phyloP scores from a whole-genome alignment of 2,329 filamentous ascomycete genomes.

The Massarina eburnea region DNA sequence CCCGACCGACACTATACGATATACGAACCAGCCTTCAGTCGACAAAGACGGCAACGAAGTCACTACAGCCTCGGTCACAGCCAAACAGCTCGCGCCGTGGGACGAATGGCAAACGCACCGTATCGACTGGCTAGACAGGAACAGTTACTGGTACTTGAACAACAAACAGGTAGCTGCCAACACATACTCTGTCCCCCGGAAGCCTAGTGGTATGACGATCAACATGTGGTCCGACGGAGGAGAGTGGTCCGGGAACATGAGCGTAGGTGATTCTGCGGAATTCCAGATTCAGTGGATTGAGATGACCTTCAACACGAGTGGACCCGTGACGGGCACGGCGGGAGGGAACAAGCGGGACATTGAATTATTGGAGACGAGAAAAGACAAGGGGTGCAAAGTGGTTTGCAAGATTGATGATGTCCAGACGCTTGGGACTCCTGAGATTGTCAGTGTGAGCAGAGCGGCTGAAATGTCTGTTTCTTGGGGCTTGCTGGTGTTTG shows the following conservation, averaged over 20 bases:
- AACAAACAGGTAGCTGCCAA: slow-evolving; percentile 55
- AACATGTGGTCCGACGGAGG: slow-evolving; percentile 66
- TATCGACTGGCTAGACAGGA: slow-evolving; percentile 60
- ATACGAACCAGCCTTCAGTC: slow-evolving; percentile 63
- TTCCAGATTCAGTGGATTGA: slow-evolving; percentile 66
- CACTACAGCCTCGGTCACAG: slow-evolving; percentile 52
- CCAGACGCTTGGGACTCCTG: slow-evolving; percentile 34
- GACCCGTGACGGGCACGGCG: slow-evolving; percentile 27
- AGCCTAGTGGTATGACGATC: slow-evolving; percentile 56
- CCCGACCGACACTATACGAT: slow-evolving; percentile 48
- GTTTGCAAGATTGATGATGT: slow-evolving; percentile 44
- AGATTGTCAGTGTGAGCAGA: slow-evolving; percentile 27
- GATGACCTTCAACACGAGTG: slow-evolving; percentile 54
- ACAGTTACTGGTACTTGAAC: slow-evolving; percentile 60
- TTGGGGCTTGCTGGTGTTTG: slow-evolving; percentile 26
- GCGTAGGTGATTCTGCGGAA: slow-evolving; percentile 50
- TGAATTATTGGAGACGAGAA: slow-evolving; percentile 10
- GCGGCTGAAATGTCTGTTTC: slow-evolving; percentile 25
- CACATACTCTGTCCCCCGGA: slow-evolving; percentile 57
- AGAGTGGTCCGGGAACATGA: slow-evolving; percentile 63
- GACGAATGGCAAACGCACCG: slow-evolving; percentile 61
- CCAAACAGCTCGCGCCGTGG: slow-evolving; percentile 54
- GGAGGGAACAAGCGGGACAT: slow-evolving; percentile 20
- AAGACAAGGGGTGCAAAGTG: slow-evolving; percentile 31
- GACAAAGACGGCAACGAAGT: slow-evolving; percentile 49